phyloP scores from a whole-genome alignment of 352 stramenopile genomes.

The Globisporangium nagaii region DNA sequence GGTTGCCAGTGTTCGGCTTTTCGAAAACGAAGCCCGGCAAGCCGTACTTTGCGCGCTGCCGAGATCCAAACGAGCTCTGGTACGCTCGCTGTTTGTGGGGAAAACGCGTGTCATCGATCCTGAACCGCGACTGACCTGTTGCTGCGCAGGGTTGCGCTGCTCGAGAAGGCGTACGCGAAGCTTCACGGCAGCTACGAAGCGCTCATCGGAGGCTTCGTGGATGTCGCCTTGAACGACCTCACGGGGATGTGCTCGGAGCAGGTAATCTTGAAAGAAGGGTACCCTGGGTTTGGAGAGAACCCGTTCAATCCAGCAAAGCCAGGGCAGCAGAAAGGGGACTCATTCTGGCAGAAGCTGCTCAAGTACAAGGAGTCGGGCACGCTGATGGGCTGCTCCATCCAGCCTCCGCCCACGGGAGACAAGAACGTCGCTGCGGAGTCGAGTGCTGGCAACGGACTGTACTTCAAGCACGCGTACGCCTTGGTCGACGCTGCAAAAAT shows the following conservation, averaged over 20 bases:
- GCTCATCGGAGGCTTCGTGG: conserved; percentile 87
- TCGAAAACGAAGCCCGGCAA: conserved; percentile 75
- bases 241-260: conserved; percentile 88
- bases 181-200: conserved; percentile 87
- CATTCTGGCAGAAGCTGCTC: conserved; percentile 79
- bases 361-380: conserved; percentile 78
- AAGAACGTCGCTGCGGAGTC: conserved; percentile 66
- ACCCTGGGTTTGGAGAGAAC: conserved; percentile 73
- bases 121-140: background rate
- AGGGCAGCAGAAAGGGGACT: conserved; percentile 42
- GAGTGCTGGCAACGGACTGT: conserved; percentile 75
- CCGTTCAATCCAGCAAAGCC: conserved; percentile 39
- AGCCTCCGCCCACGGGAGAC: conserved; percentile 49
- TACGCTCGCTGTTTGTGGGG: conserved; percentile 19
- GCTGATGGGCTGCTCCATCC: conserved; percentile 91
- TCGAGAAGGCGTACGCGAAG: conserved; percentile 93
- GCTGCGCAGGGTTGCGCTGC: conserved; percentile 59
- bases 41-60: conserved; percentile 78
- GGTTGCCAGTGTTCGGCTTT: conserved; percentile 81
- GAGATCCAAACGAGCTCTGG: conserved; percentile 86
- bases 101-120: background rate
- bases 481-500: conserved; percentile 77
- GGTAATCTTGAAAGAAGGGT: conserved; percentile 79
- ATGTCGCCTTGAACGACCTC: conserved; percentile 86
- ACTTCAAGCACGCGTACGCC: conserved; percentile 87